Base-by-base conservation (phyloP, 768 basidiomycete genomes). In the Podaxis rugospora region DNA sequence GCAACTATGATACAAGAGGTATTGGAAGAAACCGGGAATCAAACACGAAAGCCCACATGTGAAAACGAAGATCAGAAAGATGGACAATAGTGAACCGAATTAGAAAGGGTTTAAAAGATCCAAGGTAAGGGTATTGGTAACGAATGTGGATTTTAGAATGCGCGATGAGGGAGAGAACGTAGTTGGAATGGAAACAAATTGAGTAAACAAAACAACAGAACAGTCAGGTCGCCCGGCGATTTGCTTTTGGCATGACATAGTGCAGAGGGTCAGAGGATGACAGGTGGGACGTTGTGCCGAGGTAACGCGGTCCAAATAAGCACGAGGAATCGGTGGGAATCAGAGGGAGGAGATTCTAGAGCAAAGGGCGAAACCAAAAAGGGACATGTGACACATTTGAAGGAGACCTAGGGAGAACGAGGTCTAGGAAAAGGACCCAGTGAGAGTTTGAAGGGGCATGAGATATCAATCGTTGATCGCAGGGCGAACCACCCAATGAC, bases 1-100 rank as follows among this genome's bases (percentile, higher is more conserved):
- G 23, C 5, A 50, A 50, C 57, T 57, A 57, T 57, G 37, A 57
- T 57, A 57, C 57, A 57, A 57, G 13, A 2, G 18, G 25, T 44
- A 52, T 5, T 25, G 18, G 28, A 18, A 47, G 18, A n/a, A 25
- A 27, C 32, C 28, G 25, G 1, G 46, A 35, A 32, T 57, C 11
- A 23, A 23, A 27, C 10, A 11, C 11, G 25, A 6, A 5, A 49
- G 11, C 25, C 47, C 47, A 23, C 25, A 27, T 23, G 11, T 7
- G 25, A 49, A 49, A 49, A 21, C 25, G 23, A 23, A 49, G 21
- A 44, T 23, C 4, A 16, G 40, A 27, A 49, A 11, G 18, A 49
- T 49, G 18, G 13, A 49, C 9, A 27, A 25, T 7, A 23, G 47
- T 5, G 23, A 23, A 21, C 14, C 14, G 18, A 14, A 49, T 49